These are phyloP conservation scores for Polychaeton citri DNA, from an alignment of 2,329 filamentous ascomycete species.

Conservation along the genomic window DNA sequence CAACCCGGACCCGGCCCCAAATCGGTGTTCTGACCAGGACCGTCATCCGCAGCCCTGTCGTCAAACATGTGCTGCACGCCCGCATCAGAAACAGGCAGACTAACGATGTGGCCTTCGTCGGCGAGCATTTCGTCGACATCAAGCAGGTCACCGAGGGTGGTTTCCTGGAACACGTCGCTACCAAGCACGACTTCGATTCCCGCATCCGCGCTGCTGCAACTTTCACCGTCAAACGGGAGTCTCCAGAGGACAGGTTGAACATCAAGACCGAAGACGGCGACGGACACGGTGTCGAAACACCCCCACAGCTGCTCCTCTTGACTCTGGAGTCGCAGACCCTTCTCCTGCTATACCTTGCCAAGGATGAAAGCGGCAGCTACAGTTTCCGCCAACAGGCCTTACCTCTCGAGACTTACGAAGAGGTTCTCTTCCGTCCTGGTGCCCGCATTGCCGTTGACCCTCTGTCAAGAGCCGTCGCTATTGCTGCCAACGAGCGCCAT, in stretches of 20 bases:
- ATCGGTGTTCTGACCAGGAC: constrained; percentile 70
- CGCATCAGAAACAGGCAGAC: constrained; percentile 54
- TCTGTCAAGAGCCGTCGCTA: constrained; percentile 48
- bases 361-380: constrained; percentile 29
- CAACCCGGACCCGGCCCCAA: neutral
- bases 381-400: constrained; percentile 50
- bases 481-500: constrained; percentile 55
- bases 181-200: constrained; percentile 64
- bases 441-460: constrained; percentile 67
- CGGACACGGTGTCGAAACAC: constrained; percentile 25
- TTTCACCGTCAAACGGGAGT: constrained; percentile 38
- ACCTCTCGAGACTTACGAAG: constrained; percentile 43
- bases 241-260: constrained; percentile 24
- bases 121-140: constrained; percentile 69
- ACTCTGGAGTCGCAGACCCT: constrained; percentile 60
- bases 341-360: constrained; percentile 60
- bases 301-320: constrained; percentile 70
- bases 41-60: constrained; percentile 59
- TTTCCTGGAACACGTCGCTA: constrained; percentile 61
- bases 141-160: constrained; percentile 50
- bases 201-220: constrained; percentile 68
- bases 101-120: constrained; percentile 79
- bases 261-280: constrained; percentile 13
- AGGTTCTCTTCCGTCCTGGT: constrained; percentile 41
- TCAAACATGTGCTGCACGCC: constrained; percentile 68